Evolutionary conservation across 805 yeast species (phyloP).

Genomic region (Lachancea dasiensis): DNA sequence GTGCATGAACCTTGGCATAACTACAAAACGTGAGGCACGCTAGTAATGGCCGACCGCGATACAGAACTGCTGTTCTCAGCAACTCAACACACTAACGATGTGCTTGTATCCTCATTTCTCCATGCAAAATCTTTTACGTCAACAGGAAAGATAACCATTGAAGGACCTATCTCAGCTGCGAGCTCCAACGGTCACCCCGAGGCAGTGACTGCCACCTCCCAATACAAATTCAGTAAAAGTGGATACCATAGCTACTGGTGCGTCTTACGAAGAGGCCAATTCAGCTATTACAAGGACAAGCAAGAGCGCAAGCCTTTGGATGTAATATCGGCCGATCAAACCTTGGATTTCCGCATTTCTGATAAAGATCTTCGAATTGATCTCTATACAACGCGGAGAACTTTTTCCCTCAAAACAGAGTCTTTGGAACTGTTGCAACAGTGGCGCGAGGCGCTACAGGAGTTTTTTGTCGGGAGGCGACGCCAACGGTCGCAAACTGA

Average conservation of each 20-base stretch:
- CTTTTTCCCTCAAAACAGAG: conserved; percentile 13
- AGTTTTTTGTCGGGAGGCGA: conserved; percentile 9
- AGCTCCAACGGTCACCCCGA: background rate
- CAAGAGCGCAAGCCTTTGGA: conserved; percentile 20
- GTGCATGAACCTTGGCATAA: too few relatives aligned
- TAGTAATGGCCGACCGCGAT: conserved; percentile 2
- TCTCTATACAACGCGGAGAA: conserved; percentile 17
- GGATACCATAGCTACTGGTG: conserved; percentile 19
- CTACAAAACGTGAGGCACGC: too few relatives aligned
- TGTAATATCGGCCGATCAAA: conserved; percentile 16
- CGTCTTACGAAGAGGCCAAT: conserved; percentile 20
- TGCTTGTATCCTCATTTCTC: conserved; percentile 11
- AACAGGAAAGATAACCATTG: background rate
- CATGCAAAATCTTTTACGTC: conserved; percentile 7
- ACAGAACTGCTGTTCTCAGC: conserved; percentile 2
- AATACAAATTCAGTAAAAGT: conserved; percentile 8
- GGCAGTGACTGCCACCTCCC: background rate
- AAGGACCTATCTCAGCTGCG: background rate
- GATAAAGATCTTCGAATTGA: conserved; percentile 11
- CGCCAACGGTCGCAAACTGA: background rate
- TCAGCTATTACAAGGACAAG: conserved; percentile 22
- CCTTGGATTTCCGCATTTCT: conserved; percentile 13
- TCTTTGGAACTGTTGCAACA: background rate
- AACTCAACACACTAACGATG: conserved; percentile 8
- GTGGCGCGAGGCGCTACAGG: conserved; percentile 12